Percentiles rank a stretch among this genome's conserved stretches.
These are phyloP conservation scores for Cladophialophora chaetospira DNA, from an alignment of 2,329 filamentous ascomycete genomes.

Conservation along the genomic window DNA sequence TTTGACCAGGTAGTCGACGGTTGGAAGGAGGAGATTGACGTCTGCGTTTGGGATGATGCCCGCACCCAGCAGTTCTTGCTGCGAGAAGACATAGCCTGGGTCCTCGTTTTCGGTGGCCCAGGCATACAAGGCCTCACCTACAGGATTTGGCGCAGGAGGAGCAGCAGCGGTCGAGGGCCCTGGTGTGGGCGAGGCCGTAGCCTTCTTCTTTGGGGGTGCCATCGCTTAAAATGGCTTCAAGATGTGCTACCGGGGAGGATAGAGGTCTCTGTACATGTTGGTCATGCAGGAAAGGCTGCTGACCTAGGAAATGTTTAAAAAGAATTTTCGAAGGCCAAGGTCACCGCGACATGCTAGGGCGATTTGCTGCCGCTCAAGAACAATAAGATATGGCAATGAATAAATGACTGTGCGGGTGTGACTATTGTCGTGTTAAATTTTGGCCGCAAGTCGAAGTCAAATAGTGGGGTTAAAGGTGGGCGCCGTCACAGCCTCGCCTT, in stretches of 20 bases:
- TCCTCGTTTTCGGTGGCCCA: slow-evolving; percentile 45
- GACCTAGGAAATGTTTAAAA: slow-evolving; percentile 4
- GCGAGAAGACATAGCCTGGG: slow-evolving; percentile 48
- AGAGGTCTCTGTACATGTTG: slow-evolving; percentile 31
- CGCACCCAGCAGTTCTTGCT: slow-evolving; percentile 48
- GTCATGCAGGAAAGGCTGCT: slow-evolving; percentile 21
- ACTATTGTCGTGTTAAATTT: not conserved
- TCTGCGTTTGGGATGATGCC: slow-evolving; percentile 48
- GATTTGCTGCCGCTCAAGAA: not conserved
- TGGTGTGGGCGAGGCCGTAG: slow-evolving; percentile 36
- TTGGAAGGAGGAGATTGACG: slow-evolving; percentile 45
- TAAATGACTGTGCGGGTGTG: slow-evolving; percentile 11
- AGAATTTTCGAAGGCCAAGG: not conserved
- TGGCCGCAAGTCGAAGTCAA: not conserved
- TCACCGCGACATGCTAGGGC: slow-evolving; percentile 16
- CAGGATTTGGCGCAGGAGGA: slow-evolving; percentile 36
- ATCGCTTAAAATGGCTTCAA: slow-evolving; percentile 22
- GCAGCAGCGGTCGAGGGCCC: slow-evolving; percentile 33
- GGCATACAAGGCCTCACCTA: slow-evolving; percentile 50
- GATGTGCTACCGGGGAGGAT: slow-evolving; percentile 32
- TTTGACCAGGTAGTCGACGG: slow-evolving; percentile 48
- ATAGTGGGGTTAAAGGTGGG: slow-evolving; percentile 12
- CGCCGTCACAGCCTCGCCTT: not conserved
- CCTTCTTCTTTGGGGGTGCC: slow-evolving; percentile 24
- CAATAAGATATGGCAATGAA: not conserved